Conservation (phyloP, 176 grass and related monocot species). For the Neostapfia colusana region DNA sequence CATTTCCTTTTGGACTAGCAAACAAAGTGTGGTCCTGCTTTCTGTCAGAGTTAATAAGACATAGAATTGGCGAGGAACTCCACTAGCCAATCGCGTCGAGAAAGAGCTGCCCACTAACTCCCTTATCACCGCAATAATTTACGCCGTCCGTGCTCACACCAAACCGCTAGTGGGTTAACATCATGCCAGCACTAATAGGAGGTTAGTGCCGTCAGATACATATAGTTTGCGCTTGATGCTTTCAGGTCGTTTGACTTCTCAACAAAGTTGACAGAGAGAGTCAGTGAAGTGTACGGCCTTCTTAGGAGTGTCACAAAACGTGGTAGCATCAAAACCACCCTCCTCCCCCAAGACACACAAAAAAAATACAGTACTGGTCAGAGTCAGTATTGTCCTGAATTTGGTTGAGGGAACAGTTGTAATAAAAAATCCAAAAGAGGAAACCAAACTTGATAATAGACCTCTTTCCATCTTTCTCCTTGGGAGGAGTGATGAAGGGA, state of each 20-base stretch:
- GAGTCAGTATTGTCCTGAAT: background rate
- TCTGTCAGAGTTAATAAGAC: background rate
- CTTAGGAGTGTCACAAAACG: too few species aligned
- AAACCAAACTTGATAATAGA: background rate
- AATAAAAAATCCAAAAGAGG: background rate
- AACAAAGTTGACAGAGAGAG: background rate
- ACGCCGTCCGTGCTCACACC: conserved; percentile 9
- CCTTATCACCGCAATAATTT: conserved; percentile 33
- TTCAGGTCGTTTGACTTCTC: background rate
- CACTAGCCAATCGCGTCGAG: conserved; percentile 4
- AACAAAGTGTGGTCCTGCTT: background rate
- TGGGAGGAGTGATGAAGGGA: conserved; percentile 35
- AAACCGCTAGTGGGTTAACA: conserved; percentile 38
- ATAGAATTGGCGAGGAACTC: conserved; percentile 2
- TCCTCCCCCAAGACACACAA: too few species aligned
- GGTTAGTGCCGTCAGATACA: background rate
- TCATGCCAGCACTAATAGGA: conserved; percentile 44
- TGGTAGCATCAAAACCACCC: too few species aligned
- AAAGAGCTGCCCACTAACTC: conserved; percentile 29
- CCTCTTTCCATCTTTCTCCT: conserved; percentile 9
- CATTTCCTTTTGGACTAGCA: background rate
- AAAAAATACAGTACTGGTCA: too few species aligned
- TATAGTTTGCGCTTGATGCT: background rate
- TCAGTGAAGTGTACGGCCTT: background rate
- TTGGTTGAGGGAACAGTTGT: too few species aligned